A percentile compares a stretch with the other conserved stretches of the same genome.
Evolutionary conservation across 495 filamentous ascomycete genomes (phyloP).

Genomic region (Xylaria venustula): DNA sequence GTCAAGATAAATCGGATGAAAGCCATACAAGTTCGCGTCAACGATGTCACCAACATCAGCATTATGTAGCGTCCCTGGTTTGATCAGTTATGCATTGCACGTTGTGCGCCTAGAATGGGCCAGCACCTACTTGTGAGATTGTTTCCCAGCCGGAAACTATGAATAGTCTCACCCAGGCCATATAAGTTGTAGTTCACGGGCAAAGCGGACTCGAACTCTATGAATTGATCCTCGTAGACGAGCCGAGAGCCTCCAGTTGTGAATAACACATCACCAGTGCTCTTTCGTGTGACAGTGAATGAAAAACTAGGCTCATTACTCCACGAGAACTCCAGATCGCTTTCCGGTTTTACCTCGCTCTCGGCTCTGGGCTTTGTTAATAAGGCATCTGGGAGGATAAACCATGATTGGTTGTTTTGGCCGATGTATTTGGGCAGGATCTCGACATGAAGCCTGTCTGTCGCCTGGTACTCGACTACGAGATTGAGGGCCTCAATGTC

Average conservation of each 20-base stretch:
- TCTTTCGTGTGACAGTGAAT: constrained; percentile 65
- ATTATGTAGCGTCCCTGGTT: constrained; percentile 61
- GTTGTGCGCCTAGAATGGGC: not conserved
- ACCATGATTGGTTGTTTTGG: constrained; percentile 65
- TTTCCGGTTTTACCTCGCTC: constrained; percentile 23
- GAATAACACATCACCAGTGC: constrained; percentile 67
- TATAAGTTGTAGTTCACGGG: constrained; percentile 76
- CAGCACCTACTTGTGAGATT: constrained; percentile 66
- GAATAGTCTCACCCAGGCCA: constrained; percentile 78
- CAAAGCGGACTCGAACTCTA: constrained; percentile 69
- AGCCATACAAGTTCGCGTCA: constrained; percentile 76
- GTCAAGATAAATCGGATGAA: constrained; percentile 81
- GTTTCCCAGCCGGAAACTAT: constrained; percentile 67
- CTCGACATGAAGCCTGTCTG: constrained; percentile 71
- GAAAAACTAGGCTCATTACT: constrained; percentile 67
- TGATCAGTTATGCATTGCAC: not conserved
- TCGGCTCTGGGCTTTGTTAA: constrained; percentile 59
- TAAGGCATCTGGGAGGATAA: constrained; percentile 60
- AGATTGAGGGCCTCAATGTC: constrained; percentile 66
- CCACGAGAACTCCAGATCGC: constrained; percentile 61
- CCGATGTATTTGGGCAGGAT: constrained; percentile 69
- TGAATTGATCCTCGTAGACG: constrained; percentile 79
- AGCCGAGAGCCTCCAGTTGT: constrained; percentile 65
- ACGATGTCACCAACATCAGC: constrained; percentile 65
- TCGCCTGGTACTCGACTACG: constrained; percentile 69